A percentile compares a stretch with the other conserved stretches of the same genome.
These are phyloP conservation scores for Aspergillus arachidicola DNA, from an alignment of 2,329 filamentous ascomycete genomes.

Conservation along the genomic window DNA sequence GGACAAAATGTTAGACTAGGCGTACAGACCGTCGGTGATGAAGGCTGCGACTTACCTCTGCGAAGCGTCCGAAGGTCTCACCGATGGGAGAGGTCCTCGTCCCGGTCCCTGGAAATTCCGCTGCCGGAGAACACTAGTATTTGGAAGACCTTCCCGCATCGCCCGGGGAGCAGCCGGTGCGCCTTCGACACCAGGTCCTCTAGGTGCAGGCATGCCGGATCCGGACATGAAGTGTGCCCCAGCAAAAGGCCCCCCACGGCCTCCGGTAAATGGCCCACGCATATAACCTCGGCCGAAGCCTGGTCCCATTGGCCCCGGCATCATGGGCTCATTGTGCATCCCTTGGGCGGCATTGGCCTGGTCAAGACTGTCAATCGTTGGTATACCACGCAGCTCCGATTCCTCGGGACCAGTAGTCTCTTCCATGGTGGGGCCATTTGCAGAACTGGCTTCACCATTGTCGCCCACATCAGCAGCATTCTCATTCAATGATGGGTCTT, in stretches of 20 bases:
- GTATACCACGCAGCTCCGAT: constrained; percentile 31
- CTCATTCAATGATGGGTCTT: constrained; percentile 25
- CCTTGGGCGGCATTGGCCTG: constrained; percentile 25
- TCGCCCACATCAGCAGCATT: constrained; percentile 16
- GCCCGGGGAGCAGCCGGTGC: constrained; percentile 93
- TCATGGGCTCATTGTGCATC: constrained; percentile 36
- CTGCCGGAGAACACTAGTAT: constrained; percentile 72
- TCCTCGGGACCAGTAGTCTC: constrained; percentile 21
- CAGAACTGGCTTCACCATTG: constrained; percentile 17
- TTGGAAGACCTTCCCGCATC: constrained; percentile 85
- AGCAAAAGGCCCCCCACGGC: constrained; percentile 40
- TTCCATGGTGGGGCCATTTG: constrained; percentile 15
- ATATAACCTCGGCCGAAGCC: constrained; percentile 46
- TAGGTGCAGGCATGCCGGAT: constrained; percentile 36
- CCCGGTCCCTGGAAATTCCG: constrained; percentile 51
- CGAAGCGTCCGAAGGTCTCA: constrained; percentile 24
- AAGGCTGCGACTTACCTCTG: constrained; percentile 31
- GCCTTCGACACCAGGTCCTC: constrained; percentile 62
- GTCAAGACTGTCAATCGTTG: constrained; percentile 35
- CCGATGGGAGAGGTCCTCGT: constrained; percentile 26
- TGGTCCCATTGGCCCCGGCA: constrained; percentile 27
- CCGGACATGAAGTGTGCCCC: constrained; percentile 34
- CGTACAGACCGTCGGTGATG: not conserved
- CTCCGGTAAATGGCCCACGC: constrained; percentile 49
- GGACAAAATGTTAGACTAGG: constrained; percentile 17